A percentile compares a stretch with the other conserved stretches of the same genome.
phyloP scores from a whole-genome alignment of 2,329 filamentous ascomycete genomes.

The Colletotrichum costaricense region DNA sequence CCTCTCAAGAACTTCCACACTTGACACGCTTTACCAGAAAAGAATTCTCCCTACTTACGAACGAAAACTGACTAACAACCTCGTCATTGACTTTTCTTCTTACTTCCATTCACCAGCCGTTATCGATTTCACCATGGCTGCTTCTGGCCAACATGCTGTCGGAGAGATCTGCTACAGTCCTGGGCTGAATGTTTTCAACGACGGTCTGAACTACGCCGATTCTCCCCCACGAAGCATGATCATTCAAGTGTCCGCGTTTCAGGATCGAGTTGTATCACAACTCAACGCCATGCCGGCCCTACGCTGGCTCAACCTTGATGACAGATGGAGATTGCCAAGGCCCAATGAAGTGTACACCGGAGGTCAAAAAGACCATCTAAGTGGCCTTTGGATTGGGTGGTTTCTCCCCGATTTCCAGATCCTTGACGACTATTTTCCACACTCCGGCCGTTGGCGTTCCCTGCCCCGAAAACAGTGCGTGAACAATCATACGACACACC shows the following conservation, averaged over 20 bases:
- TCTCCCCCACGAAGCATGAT: not conserved
- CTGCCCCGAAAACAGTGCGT: too few relatives aligned
- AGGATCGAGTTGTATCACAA: too few relatives aligned
- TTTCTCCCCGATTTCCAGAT: not conserved
- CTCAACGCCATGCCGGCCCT: too few relatives aligned
- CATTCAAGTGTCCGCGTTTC: not conserved
- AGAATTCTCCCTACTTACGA: too few relatives aligned
- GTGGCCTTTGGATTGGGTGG: not conserved
- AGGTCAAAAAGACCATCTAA: not conserved
- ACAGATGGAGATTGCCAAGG: not conserved
- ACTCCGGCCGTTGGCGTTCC: too few relatives aligned
- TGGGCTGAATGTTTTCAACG: not conserved
- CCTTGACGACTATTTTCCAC: fast-evolving
- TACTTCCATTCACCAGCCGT: not conserved
- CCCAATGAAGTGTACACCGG: not conserved
- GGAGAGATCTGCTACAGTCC: not conserved
- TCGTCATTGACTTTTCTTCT: too few relatives aligned
- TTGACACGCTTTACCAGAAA: too few relatives aligned
- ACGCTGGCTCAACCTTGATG: not conserved
- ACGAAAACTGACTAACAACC: too few relatives aligned
- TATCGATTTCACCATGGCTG: fast-evolving
- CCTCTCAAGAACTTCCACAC: too few relatives aligned
- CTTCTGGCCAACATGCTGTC: too few relatives aligned
- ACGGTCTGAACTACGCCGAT: not conserved
- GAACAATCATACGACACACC: too few relatives aligned